Evolutionary conservation across 2,329 filamentous ascomycete species (phyloP).

Genomic region (Helotiales sp.): DNA sequence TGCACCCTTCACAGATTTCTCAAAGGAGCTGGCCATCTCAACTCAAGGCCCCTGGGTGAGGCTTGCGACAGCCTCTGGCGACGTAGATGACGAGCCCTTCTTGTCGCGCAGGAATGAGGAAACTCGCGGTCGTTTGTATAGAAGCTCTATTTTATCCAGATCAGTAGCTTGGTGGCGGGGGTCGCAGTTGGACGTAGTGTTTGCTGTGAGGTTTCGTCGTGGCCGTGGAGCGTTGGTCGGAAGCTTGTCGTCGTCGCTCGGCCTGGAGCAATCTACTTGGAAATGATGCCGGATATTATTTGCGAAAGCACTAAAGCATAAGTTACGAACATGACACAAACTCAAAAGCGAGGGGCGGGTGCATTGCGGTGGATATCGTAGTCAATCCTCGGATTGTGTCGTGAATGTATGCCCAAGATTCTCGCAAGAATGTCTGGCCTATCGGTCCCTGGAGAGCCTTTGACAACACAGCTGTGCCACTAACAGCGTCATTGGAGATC

Average conservation of each 20-base stretch:
- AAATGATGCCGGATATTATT: conserved; percentile 21
- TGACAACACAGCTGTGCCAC: no score
- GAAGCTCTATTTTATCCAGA: conserved; percentile 2
- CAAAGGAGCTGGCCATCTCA: conserved; percentile 81
- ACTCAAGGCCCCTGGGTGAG: conserved; percentile 14
- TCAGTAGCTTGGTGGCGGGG: neutral
- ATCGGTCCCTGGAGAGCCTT: neutral
- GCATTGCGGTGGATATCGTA: conserved; percentile 4
- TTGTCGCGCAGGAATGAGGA: neutral
- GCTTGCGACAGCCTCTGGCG: conserved; percentile 25
- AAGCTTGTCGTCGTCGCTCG: conserved; percentile 8
- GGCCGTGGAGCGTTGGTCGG: conserved; percentile 6
- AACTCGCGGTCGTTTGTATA: neutral
- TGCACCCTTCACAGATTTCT: conserved; percentile 98
- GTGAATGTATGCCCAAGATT: neutral
- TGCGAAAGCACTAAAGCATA: conserved; percentile 4
- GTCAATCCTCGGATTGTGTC: neutral
- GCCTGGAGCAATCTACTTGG: conserved; percentile 17
- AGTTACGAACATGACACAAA: conserved; percentile 2
- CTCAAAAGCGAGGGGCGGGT: conserved; percentile 1
- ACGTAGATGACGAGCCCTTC: neutral
- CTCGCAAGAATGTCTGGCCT: neutral
- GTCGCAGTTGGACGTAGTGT: conserved; percentile 11
- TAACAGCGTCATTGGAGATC: conserved; percentile 15
- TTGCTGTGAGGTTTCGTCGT: conserved; percentile 5